These are phyloP conservation scores for Gryganskiella cystojenkinii DNA, from an alignment of 192 early-diverging fungal species.

Conservation along the genomic window DNA sequence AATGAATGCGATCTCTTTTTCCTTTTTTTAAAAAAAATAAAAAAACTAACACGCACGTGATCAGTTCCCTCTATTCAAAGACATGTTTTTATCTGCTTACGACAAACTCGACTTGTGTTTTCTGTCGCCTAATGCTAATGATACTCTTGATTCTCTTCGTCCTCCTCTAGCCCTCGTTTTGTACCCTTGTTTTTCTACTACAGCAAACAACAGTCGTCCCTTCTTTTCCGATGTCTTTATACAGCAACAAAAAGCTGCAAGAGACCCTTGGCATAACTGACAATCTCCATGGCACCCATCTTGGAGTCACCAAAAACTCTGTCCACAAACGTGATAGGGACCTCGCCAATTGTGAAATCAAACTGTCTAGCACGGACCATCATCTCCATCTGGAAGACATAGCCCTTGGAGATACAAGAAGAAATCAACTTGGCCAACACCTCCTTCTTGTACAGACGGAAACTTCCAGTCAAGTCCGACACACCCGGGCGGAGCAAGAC, in stretches of 20 bases:
- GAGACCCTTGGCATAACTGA: constrained; percentile 91
- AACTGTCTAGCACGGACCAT: constrained; percentile 97
- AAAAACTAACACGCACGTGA: no score
- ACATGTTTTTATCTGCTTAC: no score
- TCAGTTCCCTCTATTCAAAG: no score
- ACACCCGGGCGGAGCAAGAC: constrained; percentile 89
- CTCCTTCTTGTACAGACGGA: constrained; percentile 95
- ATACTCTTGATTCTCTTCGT: not conserved
- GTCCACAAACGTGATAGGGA: constrained; percentile 98
- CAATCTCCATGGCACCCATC: constrained; percentile 95
- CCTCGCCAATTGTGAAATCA: constrained; percentile 87
- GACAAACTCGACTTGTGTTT: no score
- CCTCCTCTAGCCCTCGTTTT: no score
- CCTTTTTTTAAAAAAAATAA: no score
- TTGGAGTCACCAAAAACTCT: constrained; percentile 97
- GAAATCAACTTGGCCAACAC: constrained; percentile 88
- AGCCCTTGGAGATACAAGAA: constrained; percentile 93
- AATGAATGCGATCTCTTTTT: constrained; percentile 11
- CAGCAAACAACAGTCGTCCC: not conserved
- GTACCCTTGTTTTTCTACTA: no score
- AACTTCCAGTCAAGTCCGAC: constrained; percentile 95
- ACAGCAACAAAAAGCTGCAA: constrained; percentile 80
- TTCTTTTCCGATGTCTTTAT: constrained; percentile 36
- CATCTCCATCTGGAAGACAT: constrained; percentile 99
- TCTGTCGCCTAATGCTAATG: no score